Base-by-base conservation (phyloP, 805 yeast genomes). In the Saturnispora quitensis region DNA sequence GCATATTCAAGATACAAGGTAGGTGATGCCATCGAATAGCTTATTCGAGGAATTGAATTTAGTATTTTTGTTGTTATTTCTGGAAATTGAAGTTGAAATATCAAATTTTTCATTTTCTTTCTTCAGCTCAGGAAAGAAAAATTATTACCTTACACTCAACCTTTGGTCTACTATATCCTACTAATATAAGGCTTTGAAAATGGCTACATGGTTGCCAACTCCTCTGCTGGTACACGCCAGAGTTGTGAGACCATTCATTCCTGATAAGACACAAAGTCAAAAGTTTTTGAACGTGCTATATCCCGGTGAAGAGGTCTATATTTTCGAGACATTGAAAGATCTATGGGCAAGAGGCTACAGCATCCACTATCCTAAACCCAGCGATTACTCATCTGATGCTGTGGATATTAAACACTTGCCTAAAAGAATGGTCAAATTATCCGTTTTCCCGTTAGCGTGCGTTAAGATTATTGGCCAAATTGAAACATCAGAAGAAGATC, bases 271-370 rank as follows among this genome's bases (percentile, higher is more conserved):
- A 24, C 33, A 40, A 12, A 17, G n/a, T 7, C 28, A 40, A 17
- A 13, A 25, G 9, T n/a, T 50, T 27, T 31, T 54, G n/a, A 51
- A 48, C n/a, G 47, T 48, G 9, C 13, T 56, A 7, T 56, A 50
- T 28, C 55, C 55, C 10, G 58, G 58, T 24, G 55, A 56, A 18
- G 42, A 44, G 7, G 40, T 56, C 18, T 56, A 53, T 31, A 24
- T 53, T 35, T 56, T 56, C 24, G 58, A 56, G 48, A 56, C 55
- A 24, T 40, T 56, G 17, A 45, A 38, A 7, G 35, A 40, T 7
- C 75, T 75, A 55, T 89, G 96, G 96, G 88, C 82, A 24, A 74
- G 96, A 58, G 96, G 89, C 12, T 88, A 89, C 64, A 73, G 79
- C 4, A 69, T 84, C 35, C 70, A 83, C 38, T 76, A 81, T 53